These are phyloP conservation scores for Fusarium annulatum DNA, from an alignment of 2,329 filamentous ascomycete genomes.

Conservation along the genomic window DNA sequence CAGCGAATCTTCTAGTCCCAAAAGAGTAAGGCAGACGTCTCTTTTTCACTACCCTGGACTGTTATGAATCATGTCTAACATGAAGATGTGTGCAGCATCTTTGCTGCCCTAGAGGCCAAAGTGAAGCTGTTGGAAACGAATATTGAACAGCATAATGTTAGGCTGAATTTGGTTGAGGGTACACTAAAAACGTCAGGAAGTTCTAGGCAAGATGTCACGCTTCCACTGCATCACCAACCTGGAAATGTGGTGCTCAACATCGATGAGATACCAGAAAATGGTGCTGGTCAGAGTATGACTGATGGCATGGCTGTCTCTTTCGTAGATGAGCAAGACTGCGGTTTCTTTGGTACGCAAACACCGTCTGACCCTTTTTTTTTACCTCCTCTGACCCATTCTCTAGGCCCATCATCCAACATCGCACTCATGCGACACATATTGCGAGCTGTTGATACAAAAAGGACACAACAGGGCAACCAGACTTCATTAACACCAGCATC, in stretches of 20 bases:
- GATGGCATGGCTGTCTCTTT: slow-evolving; percentile 8
- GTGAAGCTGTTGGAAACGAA: background rate
- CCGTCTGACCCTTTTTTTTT: rapidly evolving
- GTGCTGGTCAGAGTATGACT: background rate
- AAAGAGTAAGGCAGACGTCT: background rate
- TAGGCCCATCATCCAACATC: slow-evolving; percentile 5
- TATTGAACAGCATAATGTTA: background rate
- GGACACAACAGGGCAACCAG: background rate
- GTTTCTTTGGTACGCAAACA: background rate
- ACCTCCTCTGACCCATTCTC: rapidly evolving
- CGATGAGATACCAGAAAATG: background rate
- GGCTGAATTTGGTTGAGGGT: background rate
- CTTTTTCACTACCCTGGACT: background rate
- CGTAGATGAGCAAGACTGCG: slow-evolving; percentile 13
- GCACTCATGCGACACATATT: slow-evolving; percentile 1
- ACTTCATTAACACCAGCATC: background rate
- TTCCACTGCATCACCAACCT: background rate
- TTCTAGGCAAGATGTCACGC: background rate
- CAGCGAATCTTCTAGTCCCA: slow-evolving; percentile 6
- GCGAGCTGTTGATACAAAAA: background rate
- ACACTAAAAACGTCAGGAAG: background rate
- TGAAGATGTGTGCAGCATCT: background rate
- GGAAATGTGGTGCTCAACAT: background rate
- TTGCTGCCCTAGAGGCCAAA: background rate
- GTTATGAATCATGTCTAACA: background rate